phyloP scores from a whole-genome alignment of 306 rosid species.

The Prunus padus region DNA sequence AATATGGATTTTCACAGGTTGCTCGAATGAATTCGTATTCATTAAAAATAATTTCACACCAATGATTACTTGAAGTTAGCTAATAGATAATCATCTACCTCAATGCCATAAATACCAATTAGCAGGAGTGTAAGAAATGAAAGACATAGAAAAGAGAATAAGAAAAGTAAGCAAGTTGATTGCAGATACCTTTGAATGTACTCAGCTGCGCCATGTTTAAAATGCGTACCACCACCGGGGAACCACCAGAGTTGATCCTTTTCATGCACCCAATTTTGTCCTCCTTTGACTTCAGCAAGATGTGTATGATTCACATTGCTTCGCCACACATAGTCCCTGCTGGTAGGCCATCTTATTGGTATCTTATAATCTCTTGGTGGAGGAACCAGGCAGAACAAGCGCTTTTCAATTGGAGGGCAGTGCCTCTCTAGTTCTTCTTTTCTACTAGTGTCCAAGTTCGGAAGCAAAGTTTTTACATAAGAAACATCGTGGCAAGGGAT shows the following conservation, averaged over 20 bases:
- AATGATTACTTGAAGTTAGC: background rate
- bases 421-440: constrained; percentile 87
- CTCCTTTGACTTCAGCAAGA: constrained; percentile 94
- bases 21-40: background rate
- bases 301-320: constrained; percentile 88
- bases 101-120: background rate
- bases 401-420: constrained; percentile 75
- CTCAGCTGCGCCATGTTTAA: constrained; percentile 88
- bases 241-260: constrained; percentile 89
- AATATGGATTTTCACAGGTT: background rate
- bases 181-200: constrained; percentile 71
- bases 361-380: constrained; percentile 82
- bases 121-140: background rate
- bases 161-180: constrained; percentile 5
- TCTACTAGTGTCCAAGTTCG: constrained; percentile 62
- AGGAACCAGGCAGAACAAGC: constrained; percentile 84
- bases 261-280: constrained; percentile 96
- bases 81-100: background rate
- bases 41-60: background rate
- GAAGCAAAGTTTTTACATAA: constrained; percentile 50
- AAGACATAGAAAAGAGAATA: background rate
- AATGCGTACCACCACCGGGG: constrained; percentile 99
- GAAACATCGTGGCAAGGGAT: constrained; percentile 81
- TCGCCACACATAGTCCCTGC: constrained; percentile 94
- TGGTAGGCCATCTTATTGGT: constrained; percentile 84